phyloP scores from a whole-genome alignment of 495 filamentous ascomycete genomes.

The Rusavskia elegans region DNA sequence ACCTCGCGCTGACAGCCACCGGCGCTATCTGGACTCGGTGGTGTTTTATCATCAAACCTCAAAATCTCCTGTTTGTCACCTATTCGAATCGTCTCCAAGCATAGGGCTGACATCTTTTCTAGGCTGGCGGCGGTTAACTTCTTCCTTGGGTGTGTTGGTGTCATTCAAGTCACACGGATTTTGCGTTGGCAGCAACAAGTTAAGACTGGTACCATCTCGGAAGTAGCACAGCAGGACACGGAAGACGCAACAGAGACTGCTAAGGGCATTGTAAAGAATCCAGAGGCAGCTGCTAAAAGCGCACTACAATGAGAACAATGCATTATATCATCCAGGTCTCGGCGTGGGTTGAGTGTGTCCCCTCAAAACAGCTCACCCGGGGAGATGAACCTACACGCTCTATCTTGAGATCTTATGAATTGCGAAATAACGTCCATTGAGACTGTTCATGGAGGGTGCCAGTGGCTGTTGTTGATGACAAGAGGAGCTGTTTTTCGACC shows the following conservation, averaged over 20 bases:
- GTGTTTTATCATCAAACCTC: constrained; percentile 93
- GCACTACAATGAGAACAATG: constrained; percentile 6
- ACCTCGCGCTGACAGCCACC: constrained; percentile 72
- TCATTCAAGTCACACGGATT: constrained; percentile 69
- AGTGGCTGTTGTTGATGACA: no score
- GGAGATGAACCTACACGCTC: no score
- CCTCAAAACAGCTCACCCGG: no score
- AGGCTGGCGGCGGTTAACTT: constrained; percentile 95
- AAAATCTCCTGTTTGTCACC: constrained; percentile 60
- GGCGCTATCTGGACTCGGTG: constrained; percentile 95
- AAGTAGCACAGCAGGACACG: constrained; percentile 25
- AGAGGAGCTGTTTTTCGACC: no score
- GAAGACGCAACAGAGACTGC: constrained; percentile 33
- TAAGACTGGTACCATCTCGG: constrained; percentile 29
- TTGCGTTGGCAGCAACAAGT: constrained; percentile 43
- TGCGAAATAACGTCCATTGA: no score
- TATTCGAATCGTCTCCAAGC: not conserved
- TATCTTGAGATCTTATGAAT: no score
- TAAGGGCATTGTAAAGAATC: constrained; percentile 14
- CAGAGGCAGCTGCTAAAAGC: constrained; percentile 22
- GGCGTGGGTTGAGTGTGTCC: no score
- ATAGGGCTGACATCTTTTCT: not conserved
- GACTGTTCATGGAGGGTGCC: no score
- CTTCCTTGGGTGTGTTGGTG: constrained; percentile 81
- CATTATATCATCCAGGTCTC: not conserved